These are phyloP conservation scores for Phalaenopsis hybrid DNA, from an alignment of 116 monocot genomes.

Conservation along the genomic window DNA sequence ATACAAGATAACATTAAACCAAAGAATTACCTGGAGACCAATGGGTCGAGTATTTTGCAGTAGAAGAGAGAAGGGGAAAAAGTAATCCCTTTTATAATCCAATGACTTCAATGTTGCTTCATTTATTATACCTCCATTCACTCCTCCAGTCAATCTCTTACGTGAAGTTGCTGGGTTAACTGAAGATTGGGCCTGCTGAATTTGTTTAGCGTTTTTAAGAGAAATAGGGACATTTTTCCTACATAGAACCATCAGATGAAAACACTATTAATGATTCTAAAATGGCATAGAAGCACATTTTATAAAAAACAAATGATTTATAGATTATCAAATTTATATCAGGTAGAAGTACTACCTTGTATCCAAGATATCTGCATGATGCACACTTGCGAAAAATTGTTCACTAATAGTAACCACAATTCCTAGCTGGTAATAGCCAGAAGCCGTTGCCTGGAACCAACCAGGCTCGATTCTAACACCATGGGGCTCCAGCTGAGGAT, in stretches of 20 bases:
- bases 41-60: conserved; percentile 75
- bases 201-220: conserved; percentile 23
- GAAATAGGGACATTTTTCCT: conserved; percentile 33
- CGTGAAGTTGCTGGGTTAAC: conserved; percentile 30
- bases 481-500: conserved; percentile 56
- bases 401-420: conserved; percentile 50
- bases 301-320: neutral
- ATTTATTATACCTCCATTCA: conserved; percentile 75
- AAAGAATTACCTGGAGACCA: conserved; percentile 55
- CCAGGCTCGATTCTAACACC: conserved; percentile 66
- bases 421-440: conserved; percentile 90
- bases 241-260: conserved; percentile 9
- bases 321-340: neutral
- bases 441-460: conserved; percentile 91
- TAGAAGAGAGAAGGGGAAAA: conserved; percentile 76
- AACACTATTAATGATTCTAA: neutral
- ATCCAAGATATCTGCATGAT: conserved; percentile 30
- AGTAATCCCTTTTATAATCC: conserved; percentile 51
- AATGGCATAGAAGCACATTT: neutral
- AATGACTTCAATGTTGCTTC: conserved; percentile 53
- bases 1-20: neutral
- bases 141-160: conserved; percentile 71
- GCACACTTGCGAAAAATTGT: conserved; percentile 22
- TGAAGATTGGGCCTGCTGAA: conserved; percentile 42
- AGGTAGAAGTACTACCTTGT: conserved; percentile 14